Conservation (phyloP, 2,329 filamentous ascomycete genomes). For the Fusarium xylarioides region DNA sequence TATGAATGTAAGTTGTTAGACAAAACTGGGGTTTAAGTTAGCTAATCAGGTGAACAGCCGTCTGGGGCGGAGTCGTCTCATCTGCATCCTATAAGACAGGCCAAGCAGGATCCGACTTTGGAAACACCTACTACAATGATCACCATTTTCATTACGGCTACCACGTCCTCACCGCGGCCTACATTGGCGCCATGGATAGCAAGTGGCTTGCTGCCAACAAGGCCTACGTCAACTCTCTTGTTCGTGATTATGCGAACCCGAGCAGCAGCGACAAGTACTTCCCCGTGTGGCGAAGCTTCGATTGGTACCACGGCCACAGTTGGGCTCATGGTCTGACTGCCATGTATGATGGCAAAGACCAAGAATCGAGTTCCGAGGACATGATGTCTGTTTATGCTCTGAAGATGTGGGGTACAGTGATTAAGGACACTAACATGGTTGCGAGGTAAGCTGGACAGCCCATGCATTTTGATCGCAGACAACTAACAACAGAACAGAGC, state of each 20-base stretch:
- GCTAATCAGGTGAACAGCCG: conserved; percentile 51
- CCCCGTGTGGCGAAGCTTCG: conserved; percentile 84
- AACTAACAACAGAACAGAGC: conserved; percentile 55
- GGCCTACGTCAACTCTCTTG: conserved; percentile 82
- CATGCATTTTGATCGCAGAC: background rate
- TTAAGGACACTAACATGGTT: conserved; percentile 81
- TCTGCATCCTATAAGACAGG: conserved; percentile 75
- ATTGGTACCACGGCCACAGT: conserved; percentile 94
- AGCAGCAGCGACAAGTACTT: conserved; percentile 76
- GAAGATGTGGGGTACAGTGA: conserved; percentile 91
- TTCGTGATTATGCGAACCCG: conserved; percentile 85
- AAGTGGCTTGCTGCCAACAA: conserved; percentile 77
- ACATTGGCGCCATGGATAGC: conserved; percentile 82
- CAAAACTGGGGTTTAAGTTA: background rate
- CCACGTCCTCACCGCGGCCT: conserved; percentile 85
- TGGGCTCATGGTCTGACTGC: conserved; percentile 87
- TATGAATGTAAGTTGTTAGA: conserved; percentile 63
- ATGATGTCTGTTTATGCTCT: conserved; percentile 85
- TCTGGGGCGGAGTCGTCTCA: conserved; percentile 85
- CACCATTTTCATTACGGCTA: conserved; percentile 86
- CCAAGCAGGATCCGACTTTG: conserved; percentile 81
- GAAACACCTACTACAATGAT: conserved; percentile 86
- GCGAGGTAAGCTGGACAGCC: conserved; percentile 61
- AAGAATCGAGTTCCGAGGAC: conserved; percentile 92
- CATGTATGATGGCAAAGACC: conserved; percentile 77